Conservation (phyloP, 106 monocot species). For the Acorus calamus region DNA sequence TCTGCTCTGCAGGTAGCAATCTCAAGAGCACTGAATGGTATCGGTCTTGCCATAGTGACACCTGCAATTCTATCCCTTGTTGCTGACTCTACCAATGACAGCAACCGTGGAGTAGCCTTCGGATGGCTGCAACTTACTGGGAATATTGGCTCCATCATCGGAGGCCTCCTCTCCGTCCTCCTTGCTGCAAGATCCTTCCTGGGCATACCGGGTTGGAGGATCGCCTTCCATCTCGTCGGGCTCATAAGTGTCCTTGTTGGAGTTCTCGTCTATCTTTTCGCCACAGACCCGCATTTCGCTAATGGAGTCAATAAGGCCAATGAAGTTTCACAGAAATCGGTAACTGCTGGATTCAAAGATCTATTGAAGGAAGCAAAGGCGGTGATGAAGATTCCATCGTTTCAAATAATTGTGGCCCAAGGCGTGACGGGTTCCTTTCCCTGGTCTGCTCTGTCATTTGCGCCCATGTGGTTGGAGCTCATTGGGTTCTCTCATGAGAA, state of each 20-base stretch:
- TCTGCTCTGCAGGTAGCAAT: slow-evolving; percentile 32
- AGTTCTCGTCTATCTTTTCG: slow-evolving; percentile 45
- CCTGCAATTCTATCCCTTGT: slow-evolving; percentile 85
- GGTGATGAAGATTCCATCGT: slow-evolving; percentile 69
- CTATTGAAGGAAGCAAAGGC: slow-evolving; percentile 55
- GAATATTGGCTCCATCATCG: slow-evolving; percentile 60
- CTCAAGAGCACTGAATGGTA: slow-evolving; percentile 55
- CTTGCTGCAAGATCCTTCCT: slow-evolving; percentile 62
- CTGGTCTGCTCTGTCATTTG: slow-evolving; percentile 82
- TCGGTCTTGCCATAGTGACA: slow-evolving; percentile 77
- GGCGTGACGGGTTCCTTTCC: slow-evolving; percentile 88
- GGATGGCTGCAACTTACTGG: slow-evolving; percentile 71
- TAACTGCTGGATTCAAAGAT: slow-evolving; percentile 28
- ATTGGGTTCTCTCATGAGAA: slow-evolving; percentile 67
- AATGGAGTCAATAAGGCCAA: neutral
- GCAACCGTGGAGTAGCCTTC: slow-evolving; percentile 61
- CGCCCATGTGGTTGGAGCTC: slow-evolving; percentile 89
- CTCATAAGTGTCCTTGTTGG: slow-evolving; percentile 69
- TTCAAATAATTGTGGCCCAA: slow-evolving; percentile 89
- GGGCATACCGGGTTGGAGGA: slow-evolving; percentile 82
- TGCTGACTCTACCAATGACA: slow-evolving; percentile 77
- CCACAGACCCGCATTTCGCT: slow-evolving; percentile 56
- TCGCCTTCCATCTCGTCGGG: slow-evolving; percentile 72
- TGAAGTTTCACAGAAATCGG: slow-evolving; percentile 17
- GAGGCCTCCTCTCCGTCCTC: slow-evolving; percentile 56